Evolutionary conservation across 2,329 filamentous ascomycete genomes (phyloP), one percentile per base, ranked within the genome.

Genomic region (Ophioceras dolichostomum): DNA sequence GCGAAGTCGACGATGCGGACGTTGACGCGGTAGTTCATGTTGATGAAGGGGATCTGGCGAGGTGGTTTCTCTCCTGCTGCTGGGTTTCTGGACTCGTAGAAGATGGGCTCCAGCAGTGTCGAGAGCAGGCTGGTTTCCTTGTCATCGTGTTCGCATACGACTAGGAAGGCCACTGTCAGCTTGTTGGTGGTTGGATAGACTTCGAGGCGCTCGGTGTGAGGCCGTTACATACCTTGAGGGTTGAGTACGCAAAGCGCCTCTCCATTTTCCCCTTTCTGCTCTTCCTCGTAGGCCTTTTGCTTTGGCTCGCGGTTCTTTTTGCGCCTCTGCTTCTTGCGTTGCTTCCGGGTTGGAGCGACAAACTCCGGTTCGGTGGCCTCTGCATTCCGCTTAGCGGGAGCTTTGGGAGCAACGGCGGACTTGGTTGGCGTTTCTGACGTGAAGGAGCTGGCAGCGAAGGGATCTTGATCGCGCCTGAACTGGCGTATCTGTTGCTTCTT

Each of bases 1-100:
- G 70, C 74, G 54, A 83, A 95, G 58, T 94, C 84, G 26, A 94
- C 70, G 2, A 94, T 79, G n/a, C 84, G 79, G 26, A 84, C 78
- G 24, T 70, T 66, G 17, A 75, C 64, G 33, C 76, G 73, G 52
- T 87, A 87, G 30, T 76, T 82, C 39, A 70, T 61, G 49, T 88
- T 86, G 39, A 77, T 67, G 49, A 94, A 94, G 0, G 87, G 84
- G 2, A 68, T 58, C 21, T 57, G 58, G n/a, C n/a, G n/a, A n/a
- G n/a, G n/a, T n/a, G n/a, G n/a, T n/a, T n/a, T n/a, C n/a, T n/a
- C n/a, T n/a, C n/a, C n/a, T n/a, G n/a, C n/a, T n/a, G n/a, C n/a
- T n/a, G n/a, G n/a, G n/a, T n/a, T n/a, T n/a, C n/a, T n/a, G 14
- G 65, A 65, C 32, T 64, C 51, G 43, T 73, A 54, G 6, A 47